phyloP scores from a whole-genome alignment of 371 early-diverging fungal species.

The Mucor plumbeus region DNA sequence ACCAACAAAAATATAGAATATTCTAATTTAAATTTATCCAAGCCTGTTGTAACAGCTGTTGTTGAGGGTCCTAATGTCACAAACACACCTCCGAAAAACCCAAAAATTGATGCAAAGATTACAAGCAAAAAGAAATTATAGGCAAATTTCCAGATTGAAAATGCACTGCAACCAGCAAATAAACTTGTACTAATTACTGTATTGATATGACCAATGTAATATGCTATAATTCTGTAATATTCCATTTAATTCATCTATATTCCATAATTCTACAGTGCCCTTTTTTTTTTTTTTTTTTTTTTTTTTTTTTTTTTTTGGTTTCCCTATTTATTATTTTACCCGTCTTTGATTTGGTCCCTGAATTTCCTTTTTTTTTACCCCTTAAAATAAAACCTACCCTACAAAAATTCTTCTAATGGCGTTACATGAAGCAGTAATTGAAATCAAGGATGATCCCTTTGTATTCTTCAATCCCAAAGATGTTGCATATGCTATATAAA shows the following conservation, averaged over 20 bases:
- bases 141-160: constrained; percentile 51
- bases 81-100: constrained; percentile 40
- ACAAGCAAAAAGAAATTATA: constrained; percentile 31
- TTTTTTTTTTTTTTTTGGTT: background rate
- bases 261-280: background rate
- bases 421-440: constrained; percentile 23
- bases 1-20: constrained; percentile 30
- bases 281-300: background rate
- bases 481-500: constrained; percentile 26
- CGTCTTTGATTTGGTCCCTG: background rate
- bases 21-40: constrained; percentile 31
- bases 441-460: constrained; percentile 34
- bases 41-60: constrained; percentile 27
- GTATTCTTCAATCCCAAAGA: constrained; percentile 29
- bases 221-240: constrained; percentile 20
- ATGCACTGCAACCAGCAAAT: constrained; percentile 26
- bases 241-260: background rate
- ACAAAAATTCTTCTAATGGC: constrained; percentile 12
- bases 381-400: constrained; percentile 5
- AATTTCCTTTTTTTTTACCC: background rate
- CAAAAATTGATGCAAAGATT: constrained; percentile 36
- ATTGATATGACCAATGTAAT: constrained; percentile 43
- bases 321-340: background rate
- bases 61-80: constrained; percentile 38
- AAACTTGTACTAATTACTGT: constrained; percentile 30